phyloP scores from a whole-genome alignment of 805 yeast genomes.

The Ogataea trehaloabstinens region DNA sequence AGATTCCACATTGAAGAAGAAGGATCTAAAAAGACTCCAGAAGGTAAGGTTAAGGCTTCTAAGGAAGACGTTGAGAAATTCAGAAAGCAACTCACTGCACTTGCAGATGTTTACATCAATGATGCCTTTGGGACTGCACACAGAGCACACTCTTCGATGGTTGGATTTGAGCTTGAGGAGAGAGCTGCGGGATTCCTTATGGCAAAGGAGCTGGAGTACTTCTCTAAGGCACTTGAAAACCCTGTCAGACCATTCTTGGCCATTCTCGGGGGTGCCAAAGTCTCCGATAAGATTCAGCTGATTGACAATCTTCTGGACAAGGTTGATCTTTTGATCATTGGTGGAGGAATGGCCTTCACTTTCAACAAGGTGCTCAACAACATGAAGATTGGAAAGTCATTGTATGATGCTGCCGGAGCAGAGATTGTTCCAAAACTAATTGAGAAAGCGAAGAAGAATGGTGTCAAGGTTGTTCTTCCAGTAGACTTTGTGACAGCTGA shows the following conservation, averaged over 20 bases:
- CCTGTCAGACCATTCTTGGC: constrained; percentile 98
- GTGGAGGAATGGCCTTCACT: constrained; percentile 99
- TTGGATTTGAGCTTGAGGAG: constrained; percentile 92
- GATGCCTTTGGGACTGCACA: constrained; percentile 99
- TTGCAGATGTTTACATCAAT: constrained; percentile 96
- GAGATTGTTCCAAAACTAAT: constrained; percentile 89
- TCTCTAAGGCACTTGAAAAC: constrained; percentile 97
- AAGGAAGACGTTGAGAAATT: constrained; percentile 78
- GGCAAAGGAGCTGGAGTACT: constrained; percentile 95
- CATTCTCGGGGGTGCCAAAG: constrained; percentile 99
- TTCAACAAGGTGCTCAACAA: constrained; percentile 90
- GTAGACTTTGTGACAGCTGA: constrained; percentile 96
- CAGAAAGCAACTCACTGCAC: constrained; percentile 84
- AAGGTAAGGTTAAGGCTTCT: constrained; percentile 91
- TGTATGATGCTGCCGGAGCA: constrained; percentile 92
- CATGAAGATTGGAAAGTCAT: constrained; percentile 86
- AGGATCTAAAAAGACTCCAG: constrained; percentile 78
- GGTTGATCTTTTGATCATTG: constrained; percentile 90
- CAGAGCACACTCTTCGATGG: constrained; percentile 99
- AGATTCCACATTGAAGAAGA: constrained; percentile 99
- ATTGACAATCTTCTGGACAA: constrained; percentile 96
- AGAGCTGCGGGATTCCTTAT: constrained; percentile 98
- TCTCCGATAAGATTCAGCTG: constrained; percentile 96
- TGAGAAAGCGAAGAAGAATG: constrained; percentile 94
- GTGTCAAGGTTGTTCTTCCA: constrained; percentile 91